phyloP scores from a whole-genome alignment of 768 basidiomycete genomes.

The Guyanaporus albipodus region DNA sequence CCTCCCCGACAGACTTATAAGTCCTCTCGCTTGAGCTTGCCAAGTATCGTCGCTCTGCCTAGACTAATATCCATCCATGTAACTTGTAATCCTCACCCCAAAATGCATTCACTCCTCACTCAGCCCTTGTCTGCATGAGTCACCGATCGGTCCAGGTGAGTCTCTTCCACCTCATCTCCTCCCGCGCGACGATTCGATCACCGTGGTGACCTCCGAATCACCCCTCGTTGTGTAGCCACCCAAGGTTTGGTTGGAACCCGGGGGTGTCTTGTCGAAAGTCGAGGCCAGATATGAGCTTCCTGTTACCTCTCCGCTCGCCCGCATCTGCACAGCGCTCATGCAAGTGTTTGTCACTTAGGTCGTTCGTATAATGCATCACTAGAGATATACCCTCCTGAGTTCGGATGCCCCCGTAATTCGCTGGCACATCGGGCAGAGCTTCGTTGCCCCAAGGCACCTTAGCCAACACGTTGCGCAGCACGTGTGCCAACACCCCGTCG shows the following conservation, averaged over 20 bases:
- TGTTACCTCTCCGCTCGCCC: not conserved
- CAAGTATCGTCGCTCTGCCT: not conserved
- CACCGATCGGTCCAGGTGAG: constrained; percentile 27
- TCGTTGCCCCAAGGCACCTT: constrained; percentile 77
- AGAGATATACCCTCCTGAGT: constrained; percentile 72
- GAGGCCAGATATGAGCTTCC: constrained; percentile 86
- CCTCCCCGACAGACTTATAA: constrained; percentile 66
- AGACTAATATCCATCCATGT: constrained; percentile 24
- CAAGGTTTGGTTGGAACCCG: constrained; percentile 46
- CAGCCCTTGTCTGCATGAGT: not conserved
- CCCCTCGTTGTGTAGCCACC: constrained; percentile 45
- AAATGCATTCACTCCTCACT: constrained; percentile 13
- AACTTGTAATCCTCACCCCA: constrained; percentile 25
- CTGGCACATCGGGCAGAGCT: constrained; percentile 84
- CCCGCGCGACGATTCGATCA: constrained; percentile 49
- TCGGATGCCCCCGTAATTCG: constrained; percentile 77
- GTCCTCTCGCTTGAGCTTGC: constrained; percentile 73
- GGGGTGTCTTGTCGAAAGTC: constrained; percentile 52
- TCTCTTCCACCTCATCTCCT: not conserved
- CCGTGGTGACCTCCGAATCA: constrained; percentile 43
- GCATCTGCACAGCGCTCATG: constrained; percentile 3
- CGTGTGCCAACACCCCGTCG: constrained; percentile 86
- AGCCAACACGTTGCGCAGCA: constrained; percentile 83
- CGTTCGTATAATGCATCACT: constrained; percentile 5
- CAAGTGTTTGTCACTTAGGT: constrained; percentile 1